These are phyloP conservation scores for Uronychia setigera DNA, from an alignment of 73 alveolate genomes.

Conservation along the genomic window DNA sequence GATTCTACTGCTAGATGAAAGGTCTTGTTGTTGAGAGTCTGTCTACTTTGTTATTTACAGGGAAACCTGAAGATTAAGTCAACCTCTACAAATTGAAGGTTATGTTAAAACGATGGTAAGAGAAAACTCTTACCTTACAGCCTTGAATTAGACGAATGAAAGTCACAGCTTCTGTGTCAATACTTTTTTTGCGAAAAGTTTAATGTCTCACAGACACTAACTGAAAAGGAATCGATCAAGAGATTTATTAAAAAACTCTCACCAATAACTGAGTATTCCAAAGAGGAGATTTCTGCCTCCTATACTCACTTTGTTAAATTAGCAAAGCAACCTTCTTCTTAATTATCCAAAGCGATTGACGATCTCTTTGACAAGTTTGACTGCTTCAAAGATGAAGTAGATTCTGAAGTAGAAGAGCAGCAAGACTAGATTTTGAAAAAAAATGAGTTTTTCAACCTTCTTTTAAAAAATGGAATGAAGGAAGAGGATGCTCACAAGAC, in stretches of 20 bases:
- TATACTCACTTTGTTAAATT: background rate
- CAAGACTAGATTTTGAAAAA: background rate
- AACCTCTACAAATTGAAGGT: background rate
- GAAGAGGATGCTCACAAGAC: background rate
- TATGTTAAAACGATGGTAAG: background rate
- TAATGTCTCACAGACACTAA: background rate
- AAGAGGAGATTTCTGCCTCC: background rate
- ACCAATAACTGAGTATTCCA: background rate
- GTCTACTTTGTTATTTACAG: background rate
- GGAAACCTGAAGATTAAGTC: background rate
- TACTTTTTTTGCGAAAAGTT: background rate
- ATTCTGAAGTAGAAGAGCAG: background rate
- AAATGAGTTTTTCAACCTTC: background rate
- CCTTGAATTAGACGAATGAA: background rate
- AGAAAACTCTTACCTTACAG: background rate
- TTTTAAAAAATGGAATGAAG: background rate
- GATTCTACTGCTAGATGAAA: background rate
- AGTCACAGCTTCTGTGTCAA: background rate
- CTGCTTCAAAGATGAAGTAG: too few relatives aligned
- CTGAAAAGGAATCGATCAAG: background rate
- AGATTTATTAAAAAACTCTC: background rate
- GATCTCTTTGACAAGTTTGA: background rate
- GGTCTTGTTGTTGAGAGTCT: background rate
- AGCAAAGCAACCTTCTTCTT: background rate
- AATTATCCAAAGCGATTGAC: background rate